phyloP scores from a whole-genome alignment of 2,329 filamentous ascomycete species.

The Fusarium sp. region DNA sequence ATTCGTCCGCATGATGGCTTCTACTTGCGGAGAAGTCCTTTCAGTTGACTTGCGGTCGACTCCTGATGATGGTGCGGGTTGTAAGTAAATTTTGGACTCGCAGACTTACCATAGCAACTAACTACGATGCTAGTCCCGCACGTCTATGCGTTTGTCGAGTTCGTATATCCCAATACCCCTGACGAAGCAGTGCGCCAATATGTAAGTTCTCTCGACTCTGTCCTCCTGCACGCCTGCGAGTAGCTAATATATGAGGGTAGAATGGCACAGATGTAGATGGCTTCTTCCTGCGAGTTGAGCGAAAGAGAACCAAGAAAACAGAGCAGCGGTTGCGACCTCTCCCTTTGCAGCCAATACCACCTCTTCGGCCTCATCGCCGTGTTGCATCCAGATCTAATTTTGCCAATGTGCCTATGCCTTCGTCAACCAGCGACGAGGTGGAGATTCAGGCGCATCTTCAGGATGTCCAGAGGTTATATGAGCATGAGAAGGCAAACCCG shows the following conservation, averaged over 20 bases:
- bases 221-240: not conserved
- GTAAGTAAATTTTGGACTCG: constrained; percentile 12
- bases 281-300: constrained; percentile 50
- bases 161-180: constrained; percentile 48
- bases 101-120: constrained; percentile 10
- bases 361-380: constrained; percentile 8
- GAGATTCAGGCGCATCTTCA: not conserved
- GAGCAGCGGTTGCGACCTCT: not conserved
- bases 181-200: constrained; percentile 49
- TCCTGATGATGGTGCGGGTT: constrained; percentile 8
- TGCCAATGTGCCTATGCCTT: not conserved
- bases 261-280: constrained; percentile 47
- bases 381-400: not conserved
- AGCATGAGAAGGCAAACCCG: not conserved
- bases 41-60: constrained; percentile 15
- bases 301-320: constrained; percentile 46
- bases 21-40: constrained; percentile 51
- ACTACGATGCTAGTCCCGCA: constrained; percentile 25
- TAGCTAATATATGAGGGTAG: constrained; percentile 38
- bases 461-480: not conserved
- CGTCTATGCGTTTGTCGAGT: constrained; percentile 54
- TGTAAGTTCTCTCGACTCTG: constrained; percentile 46
- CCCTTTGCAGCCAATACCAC: not conserved
- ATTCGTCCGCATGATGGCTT: constrained; percentile 50
- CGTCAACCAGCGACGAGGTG: not conserved